Base-by-base conservation (phyloP, 768 basidiomycete genomes). In the Rhodotorula paludigena region DNA sequence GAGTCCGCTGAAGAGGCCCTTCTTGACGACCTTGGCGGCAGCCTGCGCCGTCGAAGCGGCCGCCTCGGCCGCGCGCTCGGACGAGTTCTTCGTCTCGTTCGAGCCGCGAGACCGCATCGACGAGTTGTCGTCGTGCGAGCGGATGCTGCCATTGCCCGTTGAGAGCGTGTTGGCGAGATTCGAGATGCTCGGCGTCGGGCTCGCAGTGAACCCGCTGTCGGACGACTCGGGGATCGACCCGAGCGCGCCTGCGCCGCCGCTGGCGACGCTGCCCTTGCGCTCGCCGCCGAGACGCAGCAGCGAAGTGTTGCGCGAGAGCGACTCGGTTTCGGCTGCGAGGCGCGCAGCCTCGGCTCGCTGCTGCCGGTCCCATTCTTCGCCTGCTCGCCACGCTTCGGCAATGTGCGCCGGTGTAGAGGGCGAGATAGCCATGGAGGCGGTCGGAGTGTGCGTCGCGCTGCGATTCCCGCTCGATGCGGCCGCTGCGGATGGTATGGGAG, bases 321-420 rank as follows among this genome's bases (percentile, higher is more conserved):
- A n/a, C 3, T 39, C 54, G 10, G 60, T 20, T n/a, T 67, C 66
- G 25, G 60, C 66, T 14, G 49, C 56, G 25, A 62, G 48, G 4
- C 66, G 66, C 38, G 56, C 56, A 30, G 61, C 60, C 32, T 62
- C 66, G 20, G 57, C 55, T 9, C 66, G 66, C 42, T 68, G 66
- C 0, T 42, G 48, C 2, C 51, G 60, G 56, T 68, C 66, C 15
- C 66, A 60, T 42, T 68, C 66, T 16, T 68, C 66, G 12, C 56
- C 66, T 38, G 58, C 66, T 7, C 60, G 39, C 60, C 60, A 68
- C 5, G 66, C 60, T 23, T 68, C 60, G 25, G 66, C 66, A 41
- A 68, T 68, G 9, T 57, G 47, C 5, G 60, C 48, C 9, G 66
- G 66, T 0, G 60, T 58, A 0, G 56, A 30, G 28, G 49, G 14